Evolutionary conservation across 495 filamentous ascomycete species (phyloP), one percentile per base, ranked within the genome.

Genomic region (Penicillium taxi): DNA sequence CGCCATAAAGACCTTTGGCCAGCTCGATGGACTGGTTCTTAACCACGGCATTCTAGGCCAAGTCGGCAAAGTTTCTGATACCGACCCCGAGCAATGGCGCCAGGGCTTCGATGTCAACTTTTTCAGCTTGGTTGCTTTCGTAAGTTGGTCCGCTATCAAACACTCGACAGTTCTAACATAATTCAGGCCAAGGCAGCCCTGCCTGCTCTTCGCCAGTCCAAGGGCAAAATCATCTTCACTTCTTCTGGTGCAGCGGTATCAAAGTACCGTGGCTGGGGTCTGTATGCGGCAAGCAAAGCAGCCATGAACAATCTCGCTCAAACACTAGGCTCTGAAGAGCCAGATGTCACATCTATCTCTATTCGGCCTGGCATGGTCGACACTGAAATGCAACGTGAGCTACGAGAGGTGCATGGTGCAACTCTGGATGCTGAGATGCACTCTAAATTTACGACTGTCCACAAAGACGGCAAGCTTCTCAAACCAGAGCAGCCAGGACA

Each of bases 381-480:
- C 53, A 98, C 91, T 2, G 84, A 86, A 26, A 98, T 98, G 91
- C 91, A 96, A 57, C 73, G 74, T 30, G 75, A 81, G 30, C 69
- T 98, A 22, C 69, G 91, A 37, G 81, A 89, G 26, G 68, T 76
- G 34, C 84, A 90, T 48, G 55, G 60, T 20, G 56, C 56, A 0
- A 67, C 59, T 13, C 82, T 96, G 81, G 67, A 80, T 30, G 60
- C 65, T 15, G 69, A 78, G 34, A 72, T 80, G 42, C 74, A 76
- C 39, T 63, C 72, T n/a, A 81, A 74, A 50, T 96, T 95, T 53
- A 66, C 69, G 12, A 54, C 67, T 11, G 70, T 86, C 39, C 72
- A 89, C 53, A 68, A 73, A 52, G 58, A 66, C 4, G 86, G 86
- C 11, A 70, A 73, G 32, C 59, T 96, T 36, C 62, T 94, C 47